phyloP scores from a whole-genome alignment of 129 eudicot species.

The Ambrosia artemisiifolia region DNA sequence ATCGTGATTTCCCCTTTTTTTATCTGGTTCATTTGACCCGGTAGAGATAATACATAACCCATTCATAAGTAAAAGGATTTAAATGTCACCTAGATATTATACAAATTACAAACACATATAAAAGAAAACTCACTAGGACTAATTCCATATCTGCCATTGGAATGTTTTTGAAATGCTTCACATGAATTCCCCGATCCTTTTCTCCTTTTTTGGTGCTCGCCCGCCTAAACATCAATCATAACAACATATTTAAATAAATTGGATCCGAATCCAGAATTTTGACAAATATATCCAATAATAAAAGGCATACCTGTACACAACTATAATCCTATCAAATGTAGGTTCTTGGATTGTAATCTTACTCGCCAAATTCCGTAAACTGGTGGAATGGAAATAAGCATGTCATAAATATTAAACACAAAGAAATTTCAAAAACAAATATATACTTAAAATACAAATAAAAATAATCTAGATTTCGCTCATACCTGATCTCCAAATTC shows the following conservation, averaged over 20 bases:
- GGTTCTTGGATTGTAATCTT: slow-evolving; percentile 93
- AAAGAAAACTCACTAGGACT: slow-evolving; percentile 63
- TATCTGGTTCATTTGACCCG: not conserved
- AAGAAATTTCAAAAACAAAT: not conserved
- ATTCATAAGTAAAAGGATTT: not conserved
- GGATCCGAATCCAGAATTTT: not conserved
- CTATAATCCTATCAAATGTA: slow-evolving; percentile 93
- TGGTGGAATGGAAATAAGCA: slow-evolving; percentile 31
- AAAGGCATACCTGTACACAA: slow-evolving; percentile 80
- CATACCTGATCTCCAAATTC: slow-evolving; percentile 77
- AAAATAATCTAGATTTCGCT: not conserved
- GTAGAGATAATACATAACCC: not conserved
- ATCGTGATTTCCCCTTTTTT: too few species aligned
- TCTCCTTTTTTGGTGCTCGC: slow-evolving; percentile 50
- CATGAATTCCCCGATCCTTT: slow-evolving; percentile 73
- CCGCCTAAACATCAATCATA: slow-evolving; percentile 40
- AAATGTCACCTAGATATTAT: not conserved
- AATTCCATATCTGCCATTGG: slow-evolving; percentile 99
- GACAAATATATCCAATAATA: slow-evolving; percentile 4
- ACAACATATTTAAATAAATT: not conserved
- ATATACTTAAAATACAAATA: not conserved
- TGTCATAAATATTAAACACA: not conserved
- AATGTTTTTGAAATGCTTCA: slow-evolving; percentile 91
- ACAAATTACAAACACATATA: not conserved
- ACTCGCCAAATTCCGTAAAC: slow-evolving; percentile 59